phyloP scores from a whole-genome alignment of 306 rosid genomes.

The Clitoria ternatea region DNA sequence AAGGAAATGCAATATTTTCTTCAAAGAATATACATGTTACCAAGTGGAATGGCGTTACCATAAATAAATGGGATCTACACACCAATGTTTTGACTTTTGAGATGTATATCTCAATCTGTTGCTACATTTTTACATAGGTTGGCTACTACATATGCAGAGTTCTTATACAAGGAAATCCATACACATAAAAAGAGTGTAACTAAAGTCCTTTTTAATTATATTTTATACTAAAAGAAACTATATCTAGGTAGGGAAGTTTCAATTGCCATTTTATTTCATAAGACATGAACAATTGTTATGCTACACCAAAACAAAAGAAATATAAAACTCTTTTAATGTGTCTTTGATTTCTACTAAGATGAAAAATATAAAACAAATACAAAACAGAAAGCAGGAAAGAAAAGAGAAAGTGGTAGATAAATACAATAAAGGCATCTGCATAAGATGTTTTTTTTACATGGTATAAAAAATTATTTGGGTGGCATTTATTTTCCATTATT shows the following conservation, averaged over 20 bases:
- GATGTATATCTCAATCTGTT: neutral
- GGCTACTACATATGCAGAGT: neutral
- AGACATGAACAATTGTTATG: neutral
- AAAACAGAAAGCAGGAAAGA: neutral
- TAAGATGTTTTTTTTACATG: neutral
- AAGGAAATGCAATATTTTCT: neutral
- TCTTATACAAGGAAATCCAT: neutral
- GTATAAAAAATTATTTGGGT: neutral
- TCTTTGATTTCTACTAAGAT: too few relatives aligned
- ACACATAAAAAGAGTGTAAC: neutral
- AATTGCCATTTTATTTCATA: neutral
- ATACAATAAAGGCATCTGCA: neutral
- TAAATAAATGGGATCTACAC: neutral
- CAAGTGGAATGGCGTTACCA: neutral
- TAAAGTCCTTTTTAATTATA: neutral
- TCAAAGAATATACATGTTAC: neutral
- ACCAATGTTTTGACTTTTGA: too few relatives aligned
- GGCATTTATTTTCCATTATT: constrained; percentile 1
- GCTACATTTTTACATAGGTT: neutral
- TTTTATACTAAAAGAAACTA: neutral
- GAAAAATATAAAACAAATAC: too few relatives aligned
- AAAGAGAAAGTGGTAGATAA: neutral
- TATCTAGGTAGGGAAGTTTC: neutral
- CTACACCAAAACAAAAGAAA: constrained; percentile 6
- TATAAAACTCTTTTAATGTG: too few relatives aligned